Evolutionary conservation across 257 asterid species (phyloP), one percentile per base, ranked within the genome.

Genomic region (Echites panduratus): DNA sequence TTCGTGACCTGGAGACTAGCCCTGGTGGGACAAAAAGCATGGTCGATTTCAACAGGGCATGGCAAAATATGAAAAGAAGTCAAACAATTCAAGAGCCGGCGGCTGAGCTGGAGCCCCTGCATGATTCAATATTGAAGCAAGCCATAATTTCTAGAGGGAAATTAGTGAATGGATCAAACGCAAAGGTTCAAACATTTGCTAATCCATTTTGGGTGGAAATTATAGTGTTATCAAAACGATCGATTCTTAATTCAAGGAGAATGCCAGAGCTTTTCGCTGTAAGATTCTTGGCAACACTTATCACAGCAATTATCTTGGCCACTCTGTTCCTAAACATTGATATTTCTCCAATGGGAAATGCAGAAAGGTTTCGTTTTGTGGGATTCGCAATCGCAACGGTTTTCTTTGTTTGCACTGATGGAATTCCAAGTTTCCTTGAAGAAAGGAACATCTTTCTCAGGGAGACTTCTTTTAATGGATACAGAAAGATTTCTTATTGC

Each of bases 331-430:
- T 92, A 90, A 61, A 79, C 22, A 88, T 89, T 22, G 97, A 89
- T 56, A 78, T 85, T 68, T 85, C 96, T 2, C 96, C 97, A 0
- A 84, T 84, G 56, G 96, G 97, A 4, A 76, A 89, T 4, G 90
- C 84, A 40, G 97, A 90, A 68, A 70, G 97, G 29, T 78, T 90
- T 7, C 96, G 97, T 0, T 90, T 87, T 77, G 89, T 90, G 56
- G 96, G 96, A 0, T 91, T 87, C 71, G 92, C 96, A 2, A 86
- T 91, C 89, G 84, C 97, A 1, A 87, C 97, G 0, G 86, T 88
- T 7, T 91, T 91, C 87, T 91, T 87, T 84, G 89, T 91, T 4
- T 91, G 97, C 29, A 96, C 97, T 0, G 97, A 91, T 59, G 94
- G 94, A 9, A 56, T 91, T 40, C 92, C 96, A 0, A 89, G 88